Conservation (phyloP, 225 moss, liverwort and hornwort genomes). For the Sphagnum contortum region DNA sequence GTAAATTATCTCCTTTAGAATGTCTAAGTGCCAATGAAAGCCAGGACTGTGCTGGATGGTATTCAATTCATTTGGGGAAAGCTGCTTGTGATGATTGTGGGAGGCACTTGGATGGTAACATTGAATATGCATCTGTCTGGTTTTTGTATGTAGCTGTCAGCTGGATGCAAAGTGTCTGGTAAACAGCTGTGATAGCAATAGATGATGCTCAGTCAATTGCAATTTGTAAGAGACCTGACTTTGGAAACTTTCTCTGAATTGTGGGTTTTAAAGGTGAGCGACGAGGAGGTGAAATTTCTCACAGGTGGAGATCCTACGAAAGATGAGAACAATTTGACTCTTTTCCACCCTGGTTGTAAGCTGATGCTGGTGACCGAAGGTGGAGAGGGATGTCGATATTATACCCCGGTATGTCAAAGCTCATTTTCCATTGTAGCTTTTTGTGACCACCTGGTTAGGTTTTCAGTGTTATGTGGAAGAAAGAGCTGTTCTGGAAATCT, state of each 20-base stretch:
- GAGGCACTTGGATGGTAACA: neutral
- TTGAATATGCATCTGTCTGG: neutral
- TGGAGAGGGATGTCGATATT: slow-evolving; percentile 43
- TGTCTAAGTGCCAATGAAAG: no score
- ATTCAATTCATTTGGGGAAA: neutral
- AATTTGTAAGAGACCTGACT: neutral
- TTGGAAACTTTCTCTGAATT: neutral
- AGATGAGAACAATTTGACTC: slow-evolving; percentile 32
- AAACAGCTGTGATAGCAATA: no score
- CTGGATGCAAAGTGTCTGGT: neutral
- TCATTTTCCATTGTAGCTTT: neutral
- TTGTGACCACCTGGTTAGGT: neutral
- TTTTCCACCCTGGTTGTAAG: slow-evolving; percentile 43
- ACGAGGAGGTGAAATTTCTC: slow-evolving; percentile 44
- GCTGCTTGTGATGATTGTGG: neutral
- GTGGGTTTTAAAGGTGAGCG: slow-evolving; percentile 26
- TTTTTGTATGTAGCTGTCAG: neutral
- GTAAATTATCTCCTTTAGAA: neutral
- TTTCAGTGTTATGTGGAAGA: no score
- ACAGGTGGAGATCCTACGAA: slow-evolving; percentile 35
- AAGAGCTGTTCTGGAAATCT: no score
- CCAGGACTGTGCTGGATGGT: neutral
- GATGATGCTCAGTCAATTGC: no score
- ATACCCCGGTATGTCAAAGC: slow-evolving; percentile 19
- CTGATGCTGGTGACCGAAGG: slow-evolving; percentile 54